These are phyloP conservation scores for Ogataea siamensis DNA, from an alignment of 805 yeast species.

Conservation along the genomic window DNA sequence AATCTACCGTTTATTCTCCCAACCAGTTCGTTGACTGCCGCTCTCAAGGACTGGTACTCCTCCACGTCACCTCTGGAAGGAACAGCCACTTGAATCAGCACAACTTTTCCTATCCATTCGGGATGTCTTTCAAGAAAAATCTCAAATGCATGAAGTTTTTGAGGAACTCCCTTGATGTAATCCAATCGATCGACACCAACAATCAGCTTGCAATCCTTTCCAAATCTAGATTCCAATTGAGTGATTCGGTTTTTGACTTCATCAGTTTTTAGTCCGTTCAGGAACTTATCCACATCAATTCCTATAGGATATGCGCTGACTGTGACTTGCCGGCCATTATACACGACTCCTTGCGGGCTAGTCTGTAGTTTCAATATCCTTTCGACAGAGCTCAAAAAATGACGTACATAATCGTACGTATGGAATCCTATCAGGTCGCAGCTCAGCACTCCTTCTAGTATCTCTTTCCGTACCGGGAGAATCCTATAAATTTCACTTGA, in stretches of 20 bases:
- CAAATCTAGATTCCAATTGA: conserved; percentile 59
- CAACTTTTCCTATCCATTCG: conserved; percentile 97
- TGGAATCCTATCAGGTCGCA: conserved; percentile 97
- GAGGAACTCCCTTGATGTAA: conserved; percentile 97
- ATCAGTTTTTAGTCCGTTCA: conserved; percentile 67
- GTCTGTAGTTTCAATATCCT: conserved; percentile 80
- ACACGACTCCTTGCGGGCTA: conserved; percentile 86
- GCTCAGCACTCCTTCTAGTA: conserved; percentile 84
- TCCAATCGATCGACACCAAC: conserved; percentile 97
- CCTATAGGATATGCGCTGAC: conserved; percentile 99
- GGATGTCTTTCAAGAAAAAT: conserved; percentile 90
- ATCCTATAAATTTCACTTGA: conserved; percentile 94
- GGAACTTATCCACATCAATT: conserved; percentile 89
- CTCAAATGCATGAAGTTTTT: conserved; percentile 93
- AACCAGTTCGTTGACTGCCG: conserved; percentile 92
- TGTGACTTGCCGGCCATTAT: conserved; percentile 68
- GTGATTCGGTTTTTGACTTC: conserved; percentile 64
- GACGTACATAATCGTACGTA: conserved; percentile 98
- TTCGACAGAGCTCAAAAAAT: conserved; percentile 85
- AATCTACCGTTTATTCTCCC: conserved; percentile 95
- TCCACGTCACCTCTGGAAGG: conserved; percentile 98
- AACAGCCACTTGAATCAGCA: conserved; percentile 93
- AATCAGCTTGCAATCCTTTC: conserved; percentile 74
- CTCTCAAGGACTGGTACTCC: conserved; percentile 90
- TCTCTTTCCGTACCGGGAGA: conserved; percentile 91